Evolutionary conservation across 163 green algal species (phyloP), one percentile per base, ranked within the genome.

Genomic region (Chlamydomonas reinhardtii): DNA sequence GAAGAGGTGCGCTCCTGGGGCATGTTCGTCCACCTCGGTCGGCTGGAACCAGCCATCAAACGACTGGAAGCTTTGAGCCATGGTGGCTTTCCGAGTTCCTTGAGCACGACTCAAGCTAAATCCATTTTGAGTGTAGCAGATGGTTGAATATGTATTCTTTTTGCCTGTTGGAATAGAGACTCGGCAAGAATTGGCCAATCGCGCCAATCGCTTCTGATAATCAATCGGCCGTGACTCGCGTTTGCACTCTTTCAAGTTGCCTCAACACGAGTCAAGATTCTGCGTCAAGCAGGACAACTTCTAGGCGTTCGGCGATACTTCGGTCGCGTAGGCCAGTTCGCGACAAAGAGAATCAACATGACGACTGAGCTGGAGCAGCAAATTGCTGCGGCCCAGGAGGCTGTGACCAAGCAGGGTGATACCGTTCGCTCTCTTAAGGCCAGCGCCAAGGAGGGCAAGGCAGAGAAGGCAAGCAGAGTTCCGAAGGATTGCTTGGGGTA

Each of bases 371-470:
- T 97, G 12, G 90, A 97, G 81, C 73, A 85, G 27, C 87, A 73
- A 9, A 89, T 98, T 19, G 64, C 81, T 6, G 79, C 81, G 24
- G 92, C 94, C 19, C 94, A 98, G 84, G 95, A 95, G n/a, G 94
- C 91, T 0, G 94, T 97, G 20, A 93, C 92, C 15, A 94, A 94
- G 78, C 95, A 98, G 86, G 97, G 97, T 27, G 97, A 99, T 85
- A 93, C 89, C 15, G 97, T 99, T 9, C 90, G 97, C 20, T 94
- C 94, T 0, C 92, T 99, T 14, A 99, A 99, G 88, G 96, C 96
- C 9, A 88, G 88, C 17, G 32, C 94, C 27, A 98, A 98, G 88
- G 93, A 97, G 64, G 96, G 95, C 65, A 94, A 96, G 74, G 91
- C 90, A 0, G 85, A 94, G 25, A 94, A 95, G 92, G 94, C 94